Base-by-base conservation (phyloP, 1,284 basidiomycete genomes). In the Moniliophthora roreri region DNA sequence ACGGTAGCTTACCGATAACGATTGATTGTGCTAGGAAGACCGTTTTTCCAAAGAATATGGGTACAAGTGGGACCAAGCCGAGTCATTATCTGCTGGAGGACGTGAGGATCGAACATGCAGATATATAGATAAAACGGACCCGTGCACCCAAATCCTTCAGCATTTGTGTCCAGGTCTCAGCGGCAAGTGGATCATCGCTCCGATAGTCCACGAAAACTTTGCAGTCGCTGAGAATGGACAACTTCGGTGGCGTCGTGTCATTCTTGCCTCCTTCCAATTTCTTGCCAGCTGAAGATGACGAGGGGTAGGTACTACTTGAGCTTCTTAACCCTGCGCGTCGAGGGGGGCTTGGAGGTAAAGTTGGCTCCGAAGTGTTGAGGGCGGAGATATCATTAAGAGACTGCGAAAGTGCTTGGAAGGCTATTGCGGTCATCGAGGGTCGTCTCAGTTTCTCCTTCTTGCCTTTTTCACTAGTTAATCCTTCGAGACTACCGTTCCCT, bases 11-110 rank as follows among this genome's bases (percentile, higher is more conserved):
- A 84, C 90, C 83, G 76, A 65, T 89, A 93, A 56, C 85, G 85
- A 23, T 80, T 80, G 18, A 93, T 64, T 1, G 94, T 97, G 48
- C 88, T 86, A 59, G 83, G 80, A 48, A 84, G 70, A 1, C 95
- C 95, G 54, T 91, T 89, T 76, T 96, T 97, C 71, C 83, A 97
- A 15, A 98, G 82, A 55, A 97, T 85, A 68, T 97, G 95, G 0
- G 94, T 96, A 61, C 90, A 89, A 4, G 81, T 87, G 70, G 88
- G 81, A n/a, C 85, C 85, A 1, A 86, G 81, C 20, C 83, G 75
- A 34, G 74, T 70, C 58, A 86, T 69, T 23, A 87, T 78, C 86
- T 89, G 58, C 11, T 32, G 16, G 20, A 36, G 44, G 26, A 53
- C 41, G 34, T 18, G 42, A 20, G 48, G 48, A 21, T 24, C 32